Evolutionary conservation across 176 grass and related monocot species (phyloP).

Genomic region (Pharus latifolius): DNA sequence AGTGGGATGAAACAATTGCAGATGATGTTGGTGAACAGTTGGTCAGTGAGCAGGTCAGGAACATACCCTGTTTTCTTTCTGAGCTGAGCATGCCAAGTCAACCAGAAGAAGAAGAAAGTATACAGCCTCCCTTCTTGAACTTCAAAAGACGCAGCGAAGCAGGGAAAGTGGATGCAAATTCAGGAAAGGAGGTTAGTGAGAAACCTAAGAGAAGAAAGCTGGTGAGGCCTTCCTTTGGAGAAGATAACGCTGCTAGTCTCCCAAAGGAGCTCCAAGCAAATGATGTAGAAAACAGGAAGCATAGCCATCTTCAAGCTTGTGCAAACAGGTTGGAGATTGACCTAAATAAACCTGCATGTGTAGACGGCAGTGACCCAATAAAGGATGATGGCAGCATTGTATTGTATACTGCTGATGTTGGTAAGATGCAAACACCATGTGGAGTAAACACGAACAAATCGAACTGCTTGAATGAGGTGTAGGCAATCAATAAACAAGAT

Average conservation of each 20-base stretch:
- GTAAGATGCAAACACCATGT: not conserved
- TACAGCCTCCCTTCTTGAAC: constrained; percentile 37
- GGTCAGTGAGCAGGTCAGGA: not conserved
- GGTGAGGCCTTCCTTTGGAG: constrained; percentile 44
- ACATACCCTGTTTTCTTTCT: not conserved
- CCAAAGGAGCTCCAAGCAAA: not conserved
- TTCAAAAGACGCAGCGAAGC: constrained; percentile 46
- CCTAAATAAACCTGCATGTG: constrained; percentile 16
- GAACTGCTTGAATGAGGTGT: not conserved
- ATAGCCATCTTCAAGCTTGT: not conserved
- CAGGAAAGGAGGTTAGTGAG: not conserved
- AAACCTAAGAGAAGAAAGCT: constrained; percentile 58
- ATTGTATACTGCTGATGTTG: not conserved
- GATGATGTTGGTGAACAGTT: not conserved
- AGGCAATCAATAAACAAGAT: not conserved
- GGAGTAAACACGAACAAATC: not conserved
- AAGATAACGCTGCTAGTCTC: constrained; percentile 3
- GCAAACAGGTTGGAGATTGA: constrained; percentile 26
- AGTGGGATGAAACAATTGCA: not conserved
- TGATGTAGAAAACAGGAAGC: not conserved
- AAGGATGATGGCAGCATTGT: not conserved
- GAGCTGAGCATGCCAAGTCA: not conserved
- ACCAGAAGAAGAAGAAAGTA: not conserved
- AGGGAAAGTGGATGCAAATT: constrained; percentile 5
- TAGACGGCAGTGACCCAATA: not conserved